Evolutionary conservation across 2,329 filamentous ascomycete species (phyloP).

Genomic region (Niveomyces coronatus): DNA sequence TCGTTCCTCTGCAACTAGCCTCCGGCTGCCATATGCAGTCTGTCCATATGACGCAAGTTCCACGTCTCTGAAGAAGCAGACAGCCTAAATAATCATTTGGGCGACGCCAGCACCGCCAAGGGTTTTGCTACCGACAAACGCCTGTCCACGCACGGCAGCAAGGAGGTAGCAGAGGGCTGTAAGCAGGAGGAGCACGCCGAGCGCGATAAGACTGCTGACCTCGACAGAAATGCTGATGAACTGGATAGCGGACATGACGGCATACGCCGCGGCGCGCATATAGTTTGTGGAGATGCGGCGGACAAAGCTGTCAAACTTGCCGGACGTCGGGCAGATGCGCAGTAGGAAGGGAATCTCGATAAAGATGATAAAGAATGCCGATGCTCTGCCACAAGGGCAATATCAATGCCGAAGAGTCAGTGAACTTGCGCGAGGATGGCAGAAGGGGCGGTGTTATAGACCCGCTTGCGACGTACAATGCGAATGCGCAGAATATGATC

Average conservation of each 20-base stretch:
- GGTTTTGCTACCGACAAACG: conserved; percentile 68
- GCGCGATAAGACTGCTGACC: conserved; percentile 69
- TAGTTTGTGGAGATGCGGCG: conserved; percentile 93
- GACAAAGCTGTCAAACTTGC: conserved; percentile 79
- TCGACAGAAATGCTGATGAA: conserved; percentile 65
- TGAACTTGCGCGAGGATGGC: not conserved
- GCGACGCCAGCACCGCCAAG: conserved; percentile 77
- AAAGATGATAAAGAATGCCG: conserved; percentile 66
- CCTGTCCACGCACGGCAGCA: conserved; percentile 72
- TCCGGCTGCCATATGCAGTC: too few relatives aligned
- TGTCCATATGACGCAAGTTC: too few relatives aligned
- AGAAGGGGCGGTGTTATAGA: not conserved
- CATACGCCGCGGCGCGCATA: conserved; percentile 85
- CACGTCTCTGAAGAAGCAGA: too few relatives aligned
- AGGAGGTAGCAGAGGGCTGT: conserved; percentile 72
- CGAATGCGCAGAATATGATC: conserved; percentile 43
- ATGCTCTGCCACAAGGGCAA: conserved; percentile 40
- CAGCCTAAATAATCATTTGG: conserved; percentile 84
- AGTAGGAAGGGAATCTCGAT: conserved; percentile 89
- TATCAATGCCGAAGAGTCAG: not conserved
- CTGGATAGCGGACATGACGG: conserved; percentile 68
- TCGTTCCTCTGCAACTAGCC: not conserved
- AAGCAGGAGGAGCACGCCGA: conserved; percentile 68
- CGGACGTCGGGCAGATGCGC: conserved; percentile 92
- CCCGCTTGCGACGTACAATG: conserved; percentile 41